Conservation (phyloP, 2,329 filamentous ascomycete species). For the Beauveria sp. region DNA sequence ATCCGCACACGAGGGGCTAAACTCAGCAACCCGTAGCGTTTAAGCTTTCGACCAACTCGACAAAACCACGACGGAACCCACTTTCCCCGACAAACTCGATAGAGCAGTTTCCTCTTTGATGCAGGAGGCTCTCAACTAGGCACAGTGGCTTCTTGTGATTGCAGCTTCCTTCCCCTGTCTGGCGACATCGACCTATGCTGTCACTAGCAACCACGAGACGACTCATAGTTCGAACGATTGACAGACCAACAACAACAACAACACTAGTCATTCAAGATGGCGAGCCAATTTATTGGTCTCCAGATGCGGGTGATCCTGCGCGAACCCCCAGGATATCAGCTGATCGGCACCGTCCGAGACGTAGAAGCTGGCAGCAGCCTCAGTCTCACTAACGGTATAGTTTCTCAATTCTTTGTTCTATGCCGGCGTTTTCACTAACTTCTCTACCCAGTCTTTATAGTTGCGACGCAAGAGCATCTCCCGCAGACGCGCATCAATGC, state of each 20-base stretch:
- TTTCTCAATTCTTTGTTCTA: neutral
- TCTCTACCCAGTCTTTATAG: conserved; percentile 27
- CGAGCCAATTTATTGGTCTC: conserved; percentile 65
- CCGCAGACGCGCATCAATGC: conserved; percentile 39
- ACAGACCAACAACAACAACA: neutral
- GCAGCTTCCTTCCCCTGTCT: neutral
- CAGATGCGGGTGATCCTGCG: conserved; percentile 67
- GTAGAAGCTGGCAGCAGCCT: conserved; percentile 61
- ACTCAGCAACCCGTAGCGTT: neutral
- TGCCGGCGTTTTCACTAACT: neutral
- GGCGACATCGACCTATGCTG: neutral
- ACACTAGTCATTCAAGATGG: conserved; percentile 27
- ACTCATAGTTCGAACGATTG: neutral
- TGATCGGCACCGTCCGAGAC: conserved; percentile 64
- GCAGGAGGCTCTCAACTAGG: neutral
- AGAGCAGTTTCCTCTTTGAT: neutral
- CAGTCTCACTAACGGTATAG: conserved; percentile 62
- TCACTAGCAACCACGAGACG: neutral
- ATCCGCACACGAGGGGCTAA: neutral
- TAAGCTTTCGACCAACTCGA: neutral
- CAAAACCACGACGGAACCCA: neutral
- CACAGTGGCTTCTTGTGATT: conserved; percentile 2
- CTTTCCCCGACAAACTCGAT: neutral
- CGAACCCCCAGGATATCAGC: conserved; percentile 53
- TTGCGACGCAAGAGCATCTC: conserved; percentile 34